Conservation (phyloP, 2,329 filamentous ascomycete genomes). For the Ophiocordyceps australis region DNA sequence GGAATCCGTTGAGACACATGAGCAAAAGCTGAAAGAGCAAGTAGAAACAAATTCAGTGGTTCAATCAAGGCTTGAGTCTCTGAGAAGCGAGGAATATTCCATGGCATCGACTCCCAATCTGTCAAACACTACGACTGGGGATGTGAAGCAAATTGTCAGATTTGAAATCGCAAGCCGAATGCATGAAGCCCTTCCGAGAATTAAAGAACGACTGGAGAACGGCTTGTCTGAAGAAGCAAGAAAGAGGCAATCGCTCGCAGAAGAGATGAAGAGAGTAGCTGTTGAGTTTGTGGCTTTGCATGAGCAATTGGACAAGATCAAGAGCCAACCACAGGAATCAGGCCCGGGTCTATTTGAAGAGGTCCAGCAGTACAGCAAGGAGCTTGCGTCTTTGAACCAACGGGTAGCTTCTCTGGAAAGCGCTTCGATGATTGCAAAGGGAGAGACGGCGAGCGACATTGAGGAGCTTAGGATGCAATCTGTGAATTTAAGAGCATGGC, state of each 20-base stretch:
- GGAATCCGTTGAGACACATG: too few relatives aligned
- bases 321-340: not conserved
- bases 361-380: not conserved
- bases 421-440: not conserved
- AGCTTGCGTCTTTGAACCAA: not conserved
- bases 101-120: too few relatives aligned
- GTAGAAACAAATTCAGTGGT: too few relatives aligned
- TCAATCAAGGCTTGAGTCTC: too few relatives aligned
- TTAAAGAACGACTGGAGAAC: too few relatives aligned
- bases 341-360: not conserved
- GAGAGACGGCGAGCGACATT: conserved; percentile 1
- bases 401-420: conserved; percentile 1
- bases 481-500: conserved; percentile 23
- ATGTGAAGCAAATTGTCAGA: too few relatives aligned
- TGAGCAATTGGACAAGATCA: conserved; percentile 1
- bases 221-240: conserved; percentile 7
- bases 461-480: conserved; percentile 17
- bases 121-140: too few relatives aligned
- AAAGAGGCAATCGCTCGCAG: conserved; percentile 1
- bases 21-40: too few relatives aligned
- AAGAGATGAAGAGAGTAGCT: conserved; percentile 1
- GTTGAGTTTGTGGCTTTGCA: too few relatives aligned
- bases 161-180: too few relatives aligned
- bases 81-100: too few relatives aligned
- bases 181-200: too few relatives aligned